Evolutionary conservation across 768 basidiomycete genomes (phyloP).

Genomic region (Tulasnella sp.): DNA sequence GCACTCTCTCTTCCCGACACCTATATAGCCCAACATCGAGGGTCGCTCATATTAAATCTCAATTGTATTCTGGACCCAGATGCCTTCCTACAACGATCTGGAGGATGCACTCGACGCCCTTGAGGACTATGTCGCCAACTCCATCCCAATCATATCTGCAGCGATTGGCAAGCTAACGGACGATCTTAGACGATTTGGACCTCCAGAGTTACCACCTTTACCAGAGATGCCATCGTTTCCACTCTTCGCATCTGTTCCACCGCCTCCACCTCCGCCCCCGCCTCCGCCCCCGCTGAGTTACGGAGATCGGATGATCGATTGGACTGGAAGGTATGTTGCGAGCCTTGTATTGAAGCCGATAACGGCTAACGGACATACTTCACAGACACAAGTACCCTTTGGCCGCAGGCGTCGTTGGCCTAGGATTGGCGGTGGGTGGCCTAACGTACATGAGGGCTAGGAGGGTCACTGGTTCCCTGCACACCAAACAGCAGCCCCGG

Average conservation of each 20-base stretch:
- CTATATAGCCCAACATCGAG: too few species aligned
- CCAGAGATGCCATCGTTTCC: slow-evolving; percentile 37
- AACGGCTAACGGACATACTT: too few species aligned
- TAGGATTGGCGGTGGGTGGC: slow-evolving; percentile 51
- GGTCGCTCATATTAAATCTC: too few species aligned
- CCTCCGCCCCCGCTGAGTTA: slow-evolving; percentile 21
- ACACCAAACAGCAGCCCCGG: neutral
- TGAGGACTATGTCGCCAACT: slow-evolving; percentile 16
- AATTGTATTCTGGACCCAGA: neutral
- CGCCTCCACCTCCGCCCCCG: slow-evolving; percentile 40
- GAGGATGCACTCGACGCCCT: slow-evolving; percentile 16
- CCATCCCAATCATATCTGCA: slow-evolving; percentile 5
- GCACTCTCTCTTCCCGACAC: too few species aligned
- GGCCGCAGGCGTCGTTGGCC: slow-evolving; percentile 25
- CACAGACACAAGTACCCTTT: slow-evolving; percentile 61
- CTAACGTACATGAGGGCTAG: slow-evolving; percentile 42
- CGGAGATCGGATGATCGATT: slow-evolving; percentile 37
- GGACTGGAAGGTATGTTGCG: slow-evolving; percentile 39
- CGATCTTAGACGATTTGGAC: slow-evolving; percentile 74
- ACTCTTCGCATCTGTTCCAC: slow-evolving; percentile 63
- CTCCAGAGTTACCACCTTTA: slow-evolving; percentile 34
- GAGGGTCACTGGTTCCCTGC: slow-evolving; percentile 21
- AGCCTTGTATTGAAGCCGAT: too few species aligned
- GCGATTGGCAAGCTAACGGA: slow-evolving; percentile 55
- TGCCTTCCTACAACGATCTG: slow-evolving; percentile 17